Conservation (phyloP, 305 asterid species). For the Fraxinus angustifolia region DNA sequence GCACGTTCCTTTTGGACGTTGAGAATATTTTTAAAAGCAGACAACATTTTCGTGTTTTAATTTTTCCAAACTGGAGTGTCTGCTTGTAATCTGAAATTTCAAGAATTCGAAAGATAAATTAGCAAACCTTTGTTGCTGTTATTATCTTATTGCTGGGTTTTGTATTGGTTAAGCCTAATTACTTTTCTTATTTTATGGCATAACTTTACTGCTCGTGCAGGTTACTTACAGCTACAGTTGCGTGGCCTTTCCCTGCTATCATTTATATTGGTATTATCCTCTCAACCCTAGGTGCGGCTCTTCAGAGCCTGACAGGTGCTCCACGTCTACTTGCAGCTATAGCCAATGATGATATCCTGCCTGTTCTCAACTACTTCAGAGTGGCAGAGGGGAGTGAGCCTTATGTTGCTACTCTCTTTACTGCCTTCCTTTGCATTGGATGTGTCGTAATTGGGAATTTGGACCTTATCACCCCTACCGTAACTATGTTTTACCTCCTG, state of each 20-base stretch:
- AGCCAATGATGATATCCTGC: constrained; percentile 95
- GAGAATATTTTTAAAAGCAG: background rate
- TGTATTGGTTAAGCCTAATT: background rate
- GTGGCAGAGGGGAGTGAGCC: constrained; percentile 90
- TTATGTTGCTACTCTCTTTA: constrained; percentile 81
- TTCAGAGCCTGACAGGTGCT: constrained; percentile 96
- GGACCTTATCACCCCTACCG: constrained; percentile 88
- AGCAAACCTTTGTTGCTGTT: constrained; percentile 3
- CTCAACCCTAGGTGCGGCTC: constrained; percentile 98
- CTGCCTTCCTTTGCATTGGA: constrained; percentile 88
- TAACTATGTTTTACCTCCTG: constrained; percentile 94
- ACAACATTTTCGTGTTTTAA: background rate
- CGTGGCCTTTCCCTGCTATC: constrained; percentile 94
- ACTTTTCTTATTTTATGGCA: constrained; percentile 24
- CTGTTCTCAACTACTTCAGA: constrained; percentile 91
- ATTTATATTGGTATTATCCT: constrained; percentile 87
- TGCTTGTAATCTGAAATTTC: background rate
- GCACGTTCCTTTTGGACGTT: background rate
- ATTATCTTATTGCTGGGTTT: constrained; percentile 1
- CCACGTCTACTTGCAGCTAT: constrained; percentile 99
- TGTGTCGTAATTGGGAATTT: constrained; percentile 93
- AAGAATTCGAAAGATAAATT: constrained; percentile 2
- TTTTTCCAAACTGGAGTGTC: background rate
- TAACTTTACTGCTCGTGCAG: constrained; percentile 53
- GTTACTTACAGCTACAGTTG: constrained; percentile 94